Percentiles rank a stretch among this genome's conserved stretches.
Evolutionary conservation across 2,329 filamentous ascomycete genomes (phyloP).

Genomic region (Metarhizium brunneum): DNA sequence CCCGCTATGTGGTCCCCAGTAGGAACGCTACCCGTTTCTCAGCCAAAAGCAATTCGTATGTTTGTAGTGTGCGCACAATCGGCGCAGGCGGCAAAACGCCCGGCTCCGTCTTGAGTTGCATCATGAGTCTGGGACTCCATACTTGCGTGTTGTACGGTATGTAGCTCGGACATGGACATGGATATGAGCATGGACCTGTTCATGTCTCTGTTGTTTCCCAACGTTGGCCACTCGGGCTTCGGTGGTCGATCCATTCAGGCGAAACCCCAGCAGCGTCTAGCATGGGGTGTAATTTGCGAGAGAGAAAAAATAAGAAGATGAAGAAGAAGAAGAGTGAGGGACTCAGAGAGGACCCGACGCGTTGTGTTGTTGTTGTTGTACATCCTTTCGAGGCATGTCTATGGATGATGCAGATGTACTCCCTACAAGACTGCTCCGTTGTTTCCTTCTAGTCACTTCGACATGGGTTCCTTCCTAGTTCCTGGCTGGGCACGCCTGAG

Average conservation of each 20-base stretch:
- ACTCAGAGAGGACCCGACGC: no score
- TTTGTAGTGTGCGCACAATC: no score
- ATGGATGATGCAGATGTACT: background rate
- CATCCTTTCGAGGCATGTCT: background rate
- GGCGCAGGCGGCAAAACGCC: background rate
- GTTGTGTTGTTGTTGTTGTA: background rate
- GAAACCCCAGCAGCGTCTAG: background rate
- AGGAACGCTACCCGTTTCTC: no score
- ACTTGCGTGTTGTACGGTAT: background rate
- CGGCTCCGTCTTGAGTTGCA: background rate
- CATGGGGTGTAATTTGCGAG: background rate
- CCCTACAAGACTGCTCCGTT: background rate
- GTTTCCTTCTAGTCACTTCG: background rate
- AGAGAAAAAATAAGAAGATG: background rate
- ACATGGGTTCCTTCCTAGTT: constrained; percentile 1
- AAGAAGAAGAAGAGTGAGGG: no score
- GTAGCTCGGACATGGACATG: background rate
- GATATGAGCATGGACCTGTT: background rate
- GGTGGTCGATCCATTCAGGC: background rate
- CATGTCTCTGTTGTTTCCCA: background rate
- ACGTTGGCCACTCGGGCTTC: constrained; percentile 5
- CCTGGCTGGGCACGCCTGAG: background rate
- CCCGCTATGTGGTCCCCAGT: background rate
- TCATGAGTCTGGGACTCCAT: background rate
- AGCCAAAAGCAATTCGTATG: no score